Evolutionary conservation across 805 yeast genomes (phyloP).

Genomic region (Sugiyamaella qingdaonensis): DNA sequence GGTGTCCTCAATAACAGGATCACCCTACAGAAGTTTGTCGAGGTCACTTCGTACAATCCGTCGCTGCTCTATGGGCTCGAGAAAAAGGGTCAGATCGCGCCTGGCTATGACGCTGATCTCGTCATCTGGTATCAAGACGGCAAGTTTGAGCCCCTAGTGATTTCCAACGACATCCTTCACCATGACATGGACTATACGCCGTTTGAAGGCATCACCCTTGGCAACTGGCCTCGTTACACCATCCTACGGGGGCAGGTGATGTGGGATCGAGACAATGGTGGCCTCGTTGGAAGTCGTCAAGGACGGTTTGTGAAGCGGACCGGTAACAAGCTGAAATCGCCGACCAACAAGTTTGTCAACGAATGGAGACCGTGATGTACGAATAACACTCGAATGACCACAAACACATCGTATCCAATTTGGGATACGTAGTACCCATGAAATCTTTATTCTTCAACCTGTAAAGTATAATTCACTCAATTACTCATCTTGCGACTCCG

Average conservation of each 20-base stretch:
- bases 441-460: too few species aligned
- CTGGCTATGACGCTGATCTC: slow-evolving; percentile 48
- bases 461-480: too few species aligned
- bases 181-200: slow-evolving; percentile 20
- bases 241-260: slow-evolving; percentile 38
- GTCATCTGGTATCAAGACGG: slow-evolving; percentile 46
- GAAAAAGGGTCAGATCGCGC: slow-evolving; percentile 41
- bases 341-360: slow-evolving; percentile 4
- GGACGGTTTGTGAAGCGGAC: slow-evolving; percentile 11
- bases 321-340: slow-evolving; percentile 9
- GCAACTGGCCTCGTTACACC: slow-evolving; percentile 19
- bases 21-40: slow-evolving; percentile 42
- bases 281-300: slow-evolving; percentile 1
- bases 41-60: slow-evolving; percentile 43
- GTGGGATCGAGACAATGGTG: slow-evolving; percentile 32
- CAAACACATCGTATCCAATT: too few species aligned
- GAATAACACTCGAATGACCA: too few species aligned
- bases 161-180: slow-evolving; percentile 13
- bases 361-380: slow-evolving; percentile 10
- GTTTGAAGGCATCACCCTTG: slow-evolving; percentile 27
- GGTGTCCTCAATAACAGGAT: slow-evolving; percentile 43
- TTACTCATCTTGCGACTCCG: too few species aligned
- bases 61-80: slow-evolving; percentile 44
- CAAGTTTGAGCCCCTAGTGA: slow-evolving; percentile 25
- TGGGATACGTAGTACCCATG: too few species aligned